Conservation (phyloP, 1,139 yeast species). For the Spencermartinsiella ligniputridi region DNA sequence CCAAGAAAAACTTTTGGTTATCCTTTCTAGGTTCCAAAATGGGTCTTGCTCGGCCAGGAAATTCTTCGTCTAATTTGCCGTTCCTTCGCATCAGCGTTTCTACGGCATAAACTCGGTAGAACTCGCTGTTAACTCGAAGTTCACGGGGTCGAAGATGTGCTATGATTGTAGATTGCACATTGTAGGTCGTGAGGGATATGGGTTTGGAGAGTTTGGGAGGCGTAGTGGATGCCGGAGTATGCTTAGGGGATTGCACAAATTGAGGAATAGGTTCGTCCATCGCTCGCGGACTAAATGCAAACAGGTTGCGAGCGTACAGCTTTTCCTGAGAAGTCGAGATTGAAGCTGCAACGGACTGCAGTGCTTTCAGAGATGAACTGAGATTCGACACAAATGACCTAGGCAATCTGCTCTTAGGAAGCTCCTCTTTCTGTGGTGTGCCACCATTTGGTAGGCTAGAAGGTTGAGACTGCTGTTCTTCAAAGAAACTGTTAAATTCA, state of each 20-base stretch:
- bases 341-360: slow-evolving; percentile 25
- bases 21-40: slow-evolving; percentile 32
- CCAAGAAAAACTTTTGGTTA: slow-evolving; percentile 15
- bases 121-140: slow-evolving; percentile 34
- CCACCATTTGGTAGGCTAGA: neutral
- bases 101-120: slow-evolving; percentile 35
- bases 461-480: slow-evolving; percentile 3
- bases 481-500: slow-evolving; percentile 6
- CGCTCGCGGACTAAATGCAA: slow-evolving; percentile 28
- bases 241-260: neutral
- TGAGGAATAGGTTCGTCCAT: slow-evolving; percentile 26
- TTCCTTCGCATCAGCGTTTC: slow-evolving; percentile 33
- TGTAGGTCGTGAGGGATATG: slow-evolving; percentile 31
- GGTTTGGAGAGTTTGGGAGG: slow-evolving; percentile 9
- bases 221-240: neutral
- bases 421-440: neutral
- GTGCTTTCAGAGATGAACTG: slow-evolving; percentile 27
- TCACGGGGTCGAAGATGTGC: slow-evolving; percentile 32
- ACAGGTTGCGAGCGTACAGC: slow-evolving; percentile 15
- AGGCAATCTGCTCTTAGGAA: neutral
- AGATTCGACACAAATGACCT: slow-evolving; percentile 24
- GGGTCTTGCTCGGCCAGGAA: slow-evolving; percentile 34
- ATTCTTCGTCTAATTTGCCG: slow-evolving; percentile 33
- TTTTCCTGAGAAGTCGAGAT: slow-evolving; percentile 26
- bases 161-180: slow-evolving; percentile 27